A percentile compares a stretch with the other conserved stretches of the same genome.
These are phyloP conservation scores for Solanum infundibuliforme DNA, from an alignment of 257 asterid species.

Conservation along the genomic window DNA sequence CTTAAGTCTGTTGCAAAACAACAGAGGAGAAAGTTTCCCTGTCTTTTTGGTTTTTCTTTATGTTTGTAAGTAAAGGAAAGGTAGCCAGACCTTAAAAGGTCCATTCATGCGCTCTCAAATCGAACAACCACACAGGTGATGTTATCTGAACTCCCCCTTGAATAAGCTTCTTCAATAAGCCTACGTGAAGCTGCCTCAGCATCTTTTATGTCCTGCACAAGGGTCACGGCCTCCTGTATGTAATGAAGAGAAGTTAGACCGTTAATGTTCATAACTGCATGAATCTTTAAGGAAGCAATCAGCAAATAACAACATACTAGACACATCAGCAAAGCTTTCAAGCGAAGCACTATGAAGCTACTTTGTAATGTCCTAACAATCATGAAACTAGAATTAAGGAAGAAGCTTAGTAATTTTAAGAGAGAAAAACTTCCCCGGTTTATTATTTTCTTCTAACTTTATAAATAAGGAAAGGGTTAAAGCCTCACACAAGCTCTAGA, in stretches of 20 bases:
- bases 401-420: neutral
- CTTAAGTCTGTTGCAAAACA: neutral
- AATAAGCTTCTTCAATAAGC: slow-evolving; percentile 54
- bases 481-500: neutral
- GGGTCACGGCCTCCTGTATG: slow-evolving; percentile 58
- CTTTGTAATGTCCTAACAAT: neutral
- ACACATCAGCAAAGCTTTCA: neutral
- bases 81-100: neutral
- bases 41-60: neutral
- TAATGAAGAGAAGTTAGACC: neutral
- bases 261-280: neutral
- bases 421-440: neutral
- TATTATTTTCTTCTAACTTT: neutral
- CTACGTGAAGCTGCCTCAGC: slow-evolving; percentile 62
- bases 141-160: slow-evolving; percentile 64
- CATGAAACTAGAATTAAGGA: neutral
- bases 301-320: neutral
- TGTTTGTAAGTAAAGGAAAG: neutral
- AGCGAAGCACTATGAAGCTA: neutral
- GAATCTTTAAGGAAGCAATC: neutral
- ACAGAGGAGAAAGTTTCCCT: neutral
- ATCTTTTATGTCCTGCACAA: slow-evolving; percentile 49
- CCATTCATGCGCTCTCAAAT: slow-evolving; percentile 28
- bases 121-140: slow-evolving; percentile 71
- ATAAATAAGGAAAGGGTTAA: neutral